These are phyloP conservation scores for Cryptosporidium baileyi DNA, from an alignment of 169 alveolate genomes.

Conservation along the genomic window DNA sequence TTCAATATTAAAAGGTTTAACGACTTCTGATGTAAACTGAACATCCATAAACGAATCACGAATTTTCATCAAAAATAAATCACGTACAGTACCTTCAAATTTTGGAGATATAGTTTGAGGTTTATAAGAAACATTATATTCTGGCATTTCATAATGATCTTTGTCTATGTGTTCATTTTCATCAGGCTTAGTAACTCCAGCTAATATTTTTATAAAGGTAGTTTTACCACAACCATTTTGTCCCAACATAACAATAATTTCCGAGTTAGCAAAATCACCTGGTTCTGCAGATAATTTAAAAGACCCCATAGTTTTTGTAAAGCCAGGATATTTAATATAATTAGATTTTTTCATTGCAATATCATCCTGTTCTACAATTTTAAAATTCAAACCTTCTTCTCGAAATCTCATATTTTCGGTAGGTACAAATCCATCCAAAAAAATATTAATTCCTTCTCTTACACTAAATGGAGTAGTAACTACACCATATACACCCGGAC, in stretches of 20 bases:
- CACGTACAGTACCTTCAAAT: conserved; percentile 96
- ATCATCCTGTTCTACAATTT: conserved; percentile 78
- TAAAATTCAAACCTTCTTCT: conserved; percentile 94
- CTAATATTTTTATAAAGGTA: conserved; percentile 96
- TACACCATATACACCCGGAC: conserved; percentile 99
- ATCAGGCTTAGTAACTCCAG: conserved; percentile 94
- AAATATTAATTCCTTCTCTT: conserved; percentile 97
- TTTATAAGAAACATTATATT: conserved; percentile 93
- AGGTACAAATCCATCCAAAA: conserved; percentile 98
- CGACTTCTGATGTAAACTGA: conserved; percentile 95
- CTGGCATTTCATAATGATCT: conserved; percentile 82
- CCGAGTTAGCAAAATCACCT: conserved; percentile 94
- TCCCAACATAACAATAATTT: conserved; percentile 97
- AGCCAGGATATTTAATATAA: conserved; percentile 80
- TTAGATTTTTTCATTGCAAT: conserved; percentile 36
- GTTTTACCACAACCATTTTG: conserved; percentile 99
- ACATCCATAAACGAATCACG: conserved; percentile 90
- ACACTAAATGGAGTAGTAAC: conserved; percentile 99
- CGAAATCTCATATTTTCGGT: conserved; percentile 99
- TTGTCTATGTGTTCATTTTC: conserved; percentile 80
- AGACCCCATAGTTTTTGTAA: conserved; percentile 73
- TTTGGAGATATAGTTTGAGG: conserved; percentile 98
- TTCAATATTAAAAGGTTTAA: conserved; percentile 94
- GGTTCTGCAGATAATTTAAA: conserved; percentile 76
- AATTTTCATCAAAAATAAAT: conserved; percentile 89